These are phyloP conservation scores for Neurospora discreta DNA, from an alignment of 495 filamentous ascomycete species.

Conservation along the genomic window DNA sequence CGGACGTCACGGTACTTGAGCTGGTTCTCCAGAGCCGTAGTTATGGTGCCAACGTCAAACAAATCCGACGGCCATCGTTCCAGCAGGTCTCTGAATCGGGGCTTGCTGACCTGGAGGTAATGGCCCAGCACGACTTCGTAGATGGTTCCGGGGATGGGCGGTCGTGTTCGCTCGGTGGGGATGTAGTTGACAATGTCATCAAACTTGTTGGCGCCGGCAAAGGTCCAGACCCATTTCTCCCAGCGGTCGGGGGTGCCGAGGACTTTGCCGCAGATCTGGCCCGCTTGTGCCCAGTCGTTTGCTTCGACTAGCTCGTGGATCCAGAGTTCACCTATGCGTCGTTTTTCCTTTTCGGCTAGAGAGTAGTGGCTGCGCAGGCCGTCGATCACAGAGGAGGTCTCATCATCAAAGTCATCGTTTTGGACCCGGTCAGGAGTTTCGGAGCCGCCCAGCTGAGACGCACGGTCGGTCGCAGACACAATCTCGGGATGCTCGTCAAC, in stretches of 20 bases:
- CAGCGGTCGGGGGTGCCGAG: constrained; percentile 67
- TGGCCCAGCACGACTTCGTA: constrained; percentile 81
- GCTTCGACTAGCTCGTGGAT: constrained; percentile 66
- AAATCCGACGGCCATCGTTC: constrained; percentile 76
- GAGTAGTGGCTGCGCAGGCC: constrained; percentile 44
- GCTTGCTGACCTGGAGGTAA: constrained; percentile 63
- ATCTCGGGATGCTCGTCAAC: constrained; percentile 76
- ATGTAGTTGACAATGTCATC: constrained; percentile 83
- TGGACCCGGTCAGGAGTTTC: constrained; percentile 35
- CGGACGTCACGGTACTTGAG: constrained; percentile 55
- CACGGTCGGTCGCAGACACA: constrained; percentile 30
- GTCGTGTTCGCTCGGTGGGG: constrained; percentile 60
- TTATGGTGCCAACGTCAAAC: constrained; percentile 62
- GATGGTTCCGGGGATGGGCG: constrained; percentile 66
- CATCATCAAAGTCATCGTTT: constrained; percentile 70
- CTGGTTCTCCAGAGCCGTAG: constrained; percentile 59
- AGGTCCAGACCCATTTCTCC: constrained; percentile 91
- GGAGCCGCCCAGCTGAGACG: not conserved
- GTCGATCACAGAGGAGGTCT: constrained; percentile 52
- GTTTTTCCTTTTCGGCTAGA: constrained; percentile 77
- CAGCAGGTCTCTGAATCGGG: constrained; percentile 63
- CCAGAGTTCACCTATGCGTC: constrained; percentile 86
- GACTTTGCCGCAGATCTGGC: constrained; percentile 67
- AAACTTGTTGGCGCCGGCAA: constrained; percentile 71
- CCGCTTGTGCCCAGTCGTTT: constrained; percentile 66